phyloP scores from a whole-genome alignment of 345 rosid species.

The Brassica incana region DNA sequence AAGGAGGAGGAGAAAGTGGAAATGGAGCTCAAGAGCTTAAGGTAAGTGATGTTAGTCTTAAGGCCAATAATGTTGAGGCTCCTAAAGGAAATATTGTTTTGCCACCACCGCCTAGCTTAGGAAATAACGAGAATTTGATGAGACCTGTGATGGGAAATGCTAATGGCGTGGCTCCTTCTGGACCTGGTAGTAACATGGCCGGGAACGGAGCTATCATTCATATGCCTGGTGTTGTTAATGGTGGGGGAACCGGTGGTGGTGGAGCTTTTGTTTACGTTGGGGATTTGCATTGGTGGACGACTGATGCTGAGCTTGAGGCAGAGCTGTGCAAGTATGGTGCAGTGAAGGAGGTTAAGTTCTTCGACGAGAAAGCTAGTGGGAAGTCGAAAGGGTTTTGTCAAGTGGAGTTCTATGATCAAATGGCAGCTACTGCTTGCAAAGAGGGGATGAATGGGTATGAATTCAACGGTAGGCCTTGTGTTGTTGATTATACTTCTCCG shows the following conservation, averaged over 20 bases:
- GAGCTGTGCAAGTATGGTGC: conserved; percentile 65
- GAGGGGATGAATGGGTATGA: conserved; percentile 72
- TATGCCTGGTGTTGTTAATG: conserved; percentile 31
- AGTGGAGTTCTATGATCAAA: conserved; percentile 74
- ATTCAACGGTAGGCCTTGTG: conserved; percentile 74
- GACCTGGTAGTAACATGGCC: conserved; percentile 29
- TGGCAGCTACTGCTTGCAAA: conserved; percentile 68
- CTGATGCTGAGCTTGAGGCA: conserved; percentile 73
- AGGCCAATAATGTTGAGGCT: conserved; percentile 43
- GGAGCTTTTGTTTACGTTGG: conserved; percentile 74
- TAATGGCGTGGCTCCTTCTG: conserved; percentile 37
- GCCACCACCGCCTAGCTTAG: conserved; percentile 7
- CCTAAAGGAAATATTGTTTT: conserved; percentile 24
- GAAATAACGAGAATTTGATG: conserved; percentile 42
- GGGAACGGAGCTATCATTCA: conserved; percentile 37
- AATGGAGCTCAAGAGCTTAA: conserved; percentile 45
- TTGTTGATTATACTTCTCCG: conserved; percentile 74
- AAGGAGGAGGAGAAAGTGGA: not conserved
- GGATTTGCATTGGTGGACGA: conserved; percentile 94
- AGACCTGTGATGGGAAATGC: conserved; percentile 23
- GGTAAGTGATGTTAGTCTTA: conserved; percentile 41
- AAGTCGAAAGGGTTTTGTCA: conserved; percentile 87
- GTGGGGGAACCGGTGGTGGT: conserved; percentile 29
- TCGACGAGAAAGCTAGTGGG: conserved; percentile 86
- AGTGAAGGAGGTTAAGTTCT: conserved; percentile 81